A percentile compares a stretch with the other conserved stretches of the same genome.
Evolutionary conservation across 2,329 filamentous ascomycete genomes (phyloP).

Genomic region (Pseudogymnoascus sp.): DNA sequence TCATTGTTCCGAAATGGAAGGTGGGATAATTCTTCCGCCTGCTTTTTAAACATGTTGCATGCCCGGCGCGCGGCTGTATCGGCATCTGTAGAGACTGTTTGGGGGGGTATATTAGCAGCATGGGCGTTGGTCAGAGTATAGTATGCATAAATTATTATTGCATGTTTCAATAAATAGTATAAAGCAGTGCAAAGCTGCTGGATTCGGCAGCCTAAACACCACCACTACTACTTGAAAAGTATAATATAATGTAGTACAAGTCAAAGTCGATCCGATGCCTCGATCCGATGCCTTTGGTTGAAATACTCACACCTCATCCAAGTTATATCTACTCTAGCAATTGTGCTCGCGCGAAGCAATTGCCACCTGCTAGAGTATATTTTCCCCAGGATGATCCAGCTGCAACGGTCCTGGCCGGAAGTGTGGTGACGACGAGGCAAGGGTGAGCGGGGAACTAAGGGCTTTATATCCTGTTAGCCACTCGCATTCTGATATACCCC

Average conservation of each 20-base stretch:
- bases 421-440: too few relatives aligned
- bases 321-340: too few relatives aligned
- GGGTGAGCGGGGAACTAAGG: too few relatives aligned
- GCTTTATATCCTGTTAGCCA: too few relatives aligned
- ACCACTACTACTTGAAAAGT: neutral
- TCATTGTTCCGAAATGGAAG: neutral
- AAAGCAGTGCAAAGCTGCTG: neutral
- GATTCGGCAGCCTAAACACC: neutral
- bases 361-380: too few relatives aligned
- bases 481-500: neutral
- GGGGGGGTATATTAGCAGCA: neutral
- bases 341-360: too few relatives aligned
- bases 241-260: neutral
- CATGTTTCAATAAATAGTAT: neutral
- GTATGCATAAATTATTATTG: neutral
- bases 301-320: too few relatives aligned
- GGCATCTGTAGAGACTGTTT: neutral
- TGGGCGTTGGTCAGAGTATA: neutral
- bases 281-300: too few relatives aligned
- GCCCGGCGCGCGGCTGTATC: neutral
- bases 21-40: neutral
- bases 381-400: too few relatives aligned
- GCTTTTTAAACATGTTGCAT: neutral
- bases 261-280: too few relatives aligned
- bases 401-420: too few relatives aligned